Base-by-base conservation (phyloP, 495 filamentous ascomycete genomes). In the Aspergillus sclerotiicarbonarius region DNA sequence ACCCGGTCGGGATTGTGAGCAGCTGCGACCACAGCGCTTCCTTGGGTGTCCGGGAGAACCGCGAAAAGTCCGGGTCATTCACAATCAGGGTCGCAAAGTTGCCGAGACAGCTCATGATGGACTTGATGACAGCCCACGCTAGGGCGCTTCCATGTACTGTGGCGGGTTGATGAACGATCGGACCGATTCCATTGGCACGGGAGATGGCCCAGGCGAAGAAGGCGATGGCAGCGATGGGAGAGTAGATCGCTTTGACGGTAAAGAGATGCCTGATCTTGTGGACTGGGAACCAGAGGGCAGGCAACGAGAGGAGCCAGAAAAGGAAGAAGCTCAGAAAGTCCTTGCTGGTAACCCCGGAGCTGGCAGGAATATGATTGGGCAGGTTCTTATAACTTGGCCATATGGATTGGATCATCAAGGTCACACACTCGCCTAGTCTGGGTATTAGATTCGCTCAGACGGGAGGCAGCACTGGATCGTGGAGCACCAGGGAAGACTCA, bases 121-220 rank as follows among this genome's bases (percentile, higher is more conserved):
- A 89, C 54, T 85, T 87, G 31, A 97, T 81, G 44, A 96, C 84
- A 19, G 85, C 82, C 92, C 92, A 97, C 8, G 79, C 89, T 1
- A 96, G 77, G 0, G 79, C 79, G 65, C 81, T 85, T 45, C 92
- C 92, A 37, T 87, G 71, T 25, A 84, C 69, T 13, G 73, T 85
- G 49, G 80, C 76, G 0, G 80, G 76, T 73, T 94, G 90, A 52
- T 88, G 76, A 4, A 96, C 80, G 62, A 97, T 93, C 1, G 92
- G 92, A 2, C 92, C 92, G 47, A 92, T 80, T 9, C 92, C 92
- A 16, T 92, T 81, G 30, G 92, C 92, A 30, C 88, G 85, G 53
- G 90, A 83, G 41, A 96, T 83, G 9, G 90, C 82, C 92, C 92
- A 97, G 61, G 92, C 91, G 72, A 96, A 91, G 79, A 92, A 96